Percentiles rank a stretch among this genome's conserved stretches.
phyloP scores from a whole-genome alignment of 2,329 filamentous ascomycete genomes.

The Graphium sp. region DNA sequence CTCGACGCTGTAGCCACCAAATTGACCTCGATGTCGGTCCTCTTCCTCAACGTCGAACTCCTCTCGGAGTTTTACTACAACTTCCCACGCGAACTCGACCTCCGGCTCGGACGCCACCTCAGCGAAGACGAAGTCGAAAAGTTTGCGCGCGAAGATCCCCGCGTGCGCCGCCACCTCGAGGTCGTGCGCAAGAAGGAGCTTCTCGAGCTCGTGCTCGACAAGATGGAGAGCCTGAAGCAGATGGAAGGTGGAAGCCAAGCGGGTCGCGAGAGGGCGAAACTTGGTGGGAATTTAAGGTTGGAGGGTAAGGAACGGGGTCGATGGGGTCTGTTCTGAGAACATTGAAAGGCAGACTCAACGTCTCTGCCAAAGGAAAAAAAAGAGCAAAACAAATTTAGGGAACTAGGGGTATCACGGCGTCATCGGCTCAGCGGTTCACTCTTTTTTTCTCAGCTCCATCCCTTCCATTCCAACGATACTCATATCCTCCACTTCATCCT shows the following conservation, averaged over 20 bases:
- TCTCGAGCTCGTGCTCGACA: constrained; percentile 80
- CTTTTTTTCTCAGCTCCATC: neutral
- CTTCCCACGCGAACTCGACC: constrained; percentile 84
- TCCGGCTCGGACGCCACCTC: constrained; percentile 67
- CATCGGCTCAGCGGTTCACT: no score
- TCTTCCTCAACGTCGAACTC: constrained; percentile 94
- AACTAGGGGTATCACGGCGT: no score
- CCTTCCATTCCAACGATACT: neutral
- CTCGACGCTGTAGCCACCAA: constrained; percentile 95
- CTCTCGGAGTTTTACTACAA: constrained; percentile 96
- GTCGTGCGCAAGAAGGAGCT: constrained; percentile 85
- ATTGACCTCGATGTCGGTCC: constrained; percentile 81
- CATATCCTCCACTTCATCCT: no score
- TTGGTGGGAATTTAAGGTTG: constrained; percentile 5
- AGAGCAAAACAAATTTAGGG: no score
- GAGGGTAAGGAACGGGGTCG: constrained; percentile 24
- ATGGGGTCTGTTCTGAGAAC: constrained; percentile 34
- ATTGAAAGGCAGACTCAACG: no score
- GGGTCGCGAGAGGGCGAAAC: constrained; percentile 5
- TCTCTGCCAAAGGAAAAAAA: no score
- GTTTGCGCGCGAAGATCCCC: constrained; percentile 86
- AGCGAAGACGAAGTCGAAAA: constrained; percentile 66
- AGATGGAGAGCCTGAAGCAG: constrained; percentile 83
- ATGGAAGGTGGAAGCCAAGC: constrained; percentile 42
- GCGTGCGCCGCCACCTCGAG: constrained; percentile 76